Conservation (phyloP, 2,329 filamentous ascomycete species). For the Xylaria sp. region DNA sequence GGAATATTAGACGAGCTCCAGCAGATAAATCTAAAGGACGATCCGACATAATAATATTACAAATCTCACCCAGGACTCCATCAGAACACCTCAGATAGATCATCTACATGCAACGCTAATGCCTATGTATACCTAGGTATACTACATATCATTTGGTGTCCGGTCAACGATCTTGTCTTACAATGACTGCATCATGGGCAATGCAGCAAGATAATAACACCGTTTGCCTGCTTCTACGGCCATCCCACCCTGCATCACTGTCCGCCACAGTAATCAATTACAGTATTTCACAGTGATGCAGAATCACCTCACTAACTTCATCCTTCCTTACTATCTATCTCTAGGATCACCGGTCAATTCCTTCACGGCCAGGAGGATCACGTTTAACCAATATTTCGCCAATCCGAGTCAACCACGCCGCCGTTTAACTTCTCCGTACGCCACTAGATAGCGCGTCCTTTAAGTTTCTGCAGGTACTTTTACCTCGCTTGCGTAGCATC, state of each 20-base stretch:
- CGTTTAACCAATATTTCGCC: background rate
- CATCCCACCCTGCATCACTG: background rate
- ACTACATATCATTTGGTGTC: background rate
- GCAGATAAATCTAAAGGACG: background rate
- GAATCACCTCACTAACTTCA: background rate
- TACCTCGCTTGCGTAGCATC: background rate
- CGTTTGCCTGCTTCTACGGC: background rate
- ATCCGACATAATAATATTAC: background rate
- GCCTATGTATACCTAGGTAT: background rate
- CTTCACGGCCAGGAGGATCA: background rate
- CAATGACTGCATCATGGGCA: background rate
- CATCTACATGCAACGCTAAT: background rate
- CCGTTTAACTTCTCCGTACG: background rate
- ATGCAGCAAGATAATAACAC: background rate
- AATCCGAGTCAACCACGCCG: background rate
- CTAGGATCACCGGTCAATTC: background rate
- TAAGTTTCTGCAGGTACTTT: no score
- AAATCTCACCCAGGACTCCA: constrained; percentile 4
- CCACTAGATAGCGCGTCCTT: background rate
- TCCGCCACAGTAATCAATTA: background rate
- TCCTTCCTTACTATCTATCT: background rate
- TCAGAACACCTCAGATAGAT: background rate
- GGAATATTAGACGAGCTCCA: background rate
- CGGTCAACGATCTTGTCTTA: background rate
- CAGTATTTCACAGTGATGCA: background rate